These are phyloP conservation scores for Penicillium olsonii DNA, from an alignment of 2,329 filamentous ascomycete genomes.

Conservation along the genomic window DNA sequence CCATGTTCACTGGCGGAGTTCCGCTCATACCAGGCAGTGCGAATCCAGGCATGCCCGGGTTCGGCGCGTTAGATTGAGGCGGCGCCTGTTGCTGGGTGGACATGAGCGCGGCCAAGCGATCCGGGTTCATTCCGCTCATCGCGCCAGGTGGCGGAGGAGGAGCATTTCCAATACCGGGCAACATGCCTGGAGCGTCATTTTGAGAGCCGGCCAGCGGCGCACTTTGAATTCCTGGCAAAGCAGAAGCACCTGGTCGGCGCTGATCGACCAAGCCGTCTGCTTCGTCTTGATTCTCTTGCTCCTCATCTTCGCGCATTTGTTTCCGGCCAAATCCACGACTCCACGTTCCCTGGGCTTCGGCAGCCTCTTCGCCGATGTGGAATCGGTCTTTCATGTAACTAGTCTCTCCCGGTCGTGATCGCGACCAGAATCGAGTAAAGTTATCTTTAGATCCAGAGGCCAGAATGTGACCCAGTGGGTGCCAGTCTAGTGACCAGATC, in stretches of 20 bases:
- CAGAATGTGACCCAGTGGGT: conserved; percentile 91
- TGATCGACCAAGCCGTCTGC: conserved; percentile 91
- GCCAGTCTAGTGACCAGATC: conserved; percentile 98
- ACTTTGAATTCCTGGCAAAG: conserved; percentile 55
- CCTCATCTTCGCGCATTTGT: conserved; percentile 86
- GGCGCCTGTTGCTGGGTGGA: conserved; percentile 49
- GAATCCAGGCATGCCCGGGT: conserved; percentile 40
- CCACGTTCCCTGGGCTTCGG: conserved; percentile 93
- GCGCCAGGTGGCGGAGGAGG: conserved; percentile 38
- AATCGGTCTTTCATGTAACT: conserved; percentile 86
- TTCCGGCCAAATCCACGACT: conserved; percentile 75
- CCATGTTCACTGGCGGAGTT: conserved; percentile 47
- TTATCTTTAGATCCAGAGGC: conserved; percentile 95
- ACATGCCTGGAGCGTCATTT: conserved; percentile 46
- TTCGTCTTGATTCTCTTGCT: conserved; percentile 91
- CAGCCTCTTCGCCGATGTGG: conserved; percentile 90
- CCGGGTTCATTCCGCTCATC: conserved; percentile 53
- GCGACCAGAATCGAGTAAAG: conserved; percentile 95
- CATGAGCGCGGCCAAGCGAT: conserved; percentile 44
- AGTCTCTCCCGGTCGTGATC: conserved; percentile 83
- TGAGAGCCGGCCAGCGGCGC: conserved; percentile 48
- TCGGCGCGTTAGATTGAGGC: conserved; percentile 28
- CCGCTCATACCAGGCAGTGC: conserved; percentile 48
- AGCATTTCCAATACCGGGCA: conserved; percentile 52
- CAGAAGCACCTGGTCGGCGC: conserved; percentile 67